Base-by-base conservation (phyloP, 2,329 filamentous ascomycete genomes). In the Xylaria digitata region DNA sequence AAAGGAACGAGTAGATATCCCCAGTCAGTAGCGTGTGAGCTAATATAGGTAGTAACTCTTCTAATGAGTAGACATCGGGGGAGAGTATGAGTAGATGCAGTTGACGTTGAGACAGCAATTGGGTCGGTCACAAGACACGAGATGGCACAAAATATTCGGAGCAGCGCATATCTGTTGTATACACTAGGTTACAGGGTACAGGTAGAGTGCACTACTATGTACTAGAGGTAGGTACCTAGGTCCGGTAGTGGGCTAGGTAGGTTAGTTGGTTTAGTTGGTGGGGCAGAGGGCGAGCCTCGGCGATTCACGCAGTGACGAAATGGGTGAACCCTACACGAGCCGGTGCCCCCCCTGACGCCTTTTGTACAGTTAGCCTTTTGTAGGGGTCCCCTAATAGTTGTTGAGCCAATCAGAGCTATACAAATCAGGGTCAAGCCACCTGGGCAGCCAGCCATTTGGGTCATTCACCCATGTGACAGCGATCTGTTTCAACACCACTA, bases 381-480 rank as follows among this genome's bases (percentile, higher is more conserved):
- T 37, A 37, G 34, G 17, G 8, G 23, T 11, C 13, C 9, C 46
- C 26, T 23, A 59, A 48, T 21, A 8, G 3, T 23, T 63, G 59
- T 62, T 63, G 64, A 45, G 64, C 64, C 64, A 66, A 63, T 66
- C 49, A 59, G 48, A 15, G 43, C 32, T 6, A 13, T 11, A 23
- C 53, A 58, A 56, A 23, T 19, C 48, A 48, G 54, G 54, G 34
- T 46, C 54, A 26, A 26, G 26, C 26, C 26, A 26, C 26, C 26
- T 26, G 26, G 26, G 46, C 34, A 52, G 45, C 46, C 53, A 52
- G 61, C 46, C 61, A 52, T 37, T 45, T 30, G 34, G 21, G 40
- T 43, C 61, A 45, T 58, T 30, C 30, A 34, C 54, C 46, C 61
- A 64, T 64, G 54, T 48, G 54, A 57, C n/a, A 37, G 11, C 3